Evolutionary conservation across 768 basidiomycete genomes (phyloP).

Genomic region (Auricularia sp.): DNA sequence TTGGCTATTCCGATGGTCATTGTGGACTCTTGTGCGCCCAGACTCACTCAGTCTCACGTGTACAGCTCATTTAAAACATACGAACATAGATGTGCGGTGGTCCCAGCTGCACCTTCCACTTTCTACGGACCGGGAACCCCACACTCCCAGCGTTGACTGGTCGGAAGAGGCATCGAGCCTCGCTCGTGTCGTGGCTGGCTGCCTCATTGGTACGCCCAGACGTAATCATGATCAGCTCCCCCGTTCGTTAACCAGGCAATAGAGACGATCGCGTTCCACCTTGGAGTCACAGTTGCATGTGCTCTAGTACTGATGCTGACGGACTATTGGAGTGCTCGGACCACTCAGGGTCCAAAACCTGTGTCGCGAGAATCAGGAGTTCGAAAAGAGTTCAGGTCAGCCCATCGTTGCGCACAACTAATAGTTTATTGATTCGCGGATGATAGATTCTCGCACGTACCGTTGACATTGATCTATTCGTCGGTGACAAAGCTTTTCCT

Average conservation of each 20-base stretch:
- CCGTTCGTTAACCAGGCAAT: conserved; percentile 4
- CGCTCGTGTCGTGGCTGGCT: conserved; percentile 52
- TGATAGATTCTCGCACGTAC: conserved; percentile 57
- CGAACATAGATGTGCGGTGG: conserved; percentile 4
- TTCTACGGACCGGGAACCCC: neutral
- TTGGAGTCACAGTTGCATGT: conserved; percentile 50
- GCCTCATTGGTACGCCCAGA: conserved; percentile 41
- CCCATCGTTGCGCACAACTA: neutral
- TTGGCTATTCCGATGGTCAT: neutral
- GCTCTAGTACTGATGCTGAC: conserved; percentile 37
- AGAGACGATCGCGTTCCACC: conserved; percentile 74
- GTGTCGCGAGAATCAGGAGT: conserved; percentile 26
- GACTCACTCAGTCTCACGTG: neutral
- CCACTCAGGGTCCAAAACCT: conserved; percentile 15
- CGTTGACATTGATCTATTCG: conserved; percentile 73
- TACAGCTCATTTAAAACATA: neutral
- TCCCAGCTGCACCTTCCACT: conserved; percentile 7
- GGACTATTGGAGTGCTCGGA: conserved; percentile 18
- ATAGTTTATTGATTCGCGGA: neutral
- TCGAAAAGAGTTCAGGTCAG: conserved; percentile 52
- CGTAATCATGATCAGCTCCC: neutral
- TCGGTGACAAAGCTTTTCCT: conserved; percentile 78
- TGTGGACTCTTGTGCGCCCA: neutral
- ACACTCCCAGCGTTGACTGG: conserved; percentile 42
- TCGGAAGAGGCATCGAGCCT: conserved; percentile 43